These are phyloP conservation scores for Pinus taeda DNA, from an alignment of 75 land plant genomes.

Conservation along the genomic window DNA sequence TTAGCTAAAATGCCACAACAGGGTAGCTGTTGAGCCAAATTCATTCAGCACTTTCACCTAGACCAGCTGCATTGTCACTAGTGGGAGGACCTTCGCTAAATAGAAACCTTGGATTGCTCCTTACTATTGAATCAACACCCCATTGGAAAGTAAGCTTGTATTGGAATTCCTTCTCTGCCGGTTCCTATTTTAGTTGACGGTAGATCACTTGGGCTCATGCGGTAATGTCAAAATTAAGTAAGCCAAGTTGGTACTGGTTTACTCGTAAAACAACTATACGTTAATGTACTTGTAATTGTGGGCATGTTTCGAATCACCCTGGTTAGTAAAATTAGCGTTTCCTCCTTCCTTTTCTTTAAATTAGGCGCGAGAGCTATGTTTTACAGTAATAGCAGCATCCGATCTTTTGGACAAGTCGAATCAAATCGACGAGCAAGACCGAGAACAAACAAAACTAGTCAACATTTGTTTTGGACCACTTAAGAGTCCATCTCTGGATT, in stretches of 20 bases:
- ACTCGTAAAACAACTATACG: neutral
- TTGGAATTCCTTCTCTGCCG: too few relatives aligned
- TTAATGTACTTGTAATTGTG: neutral
- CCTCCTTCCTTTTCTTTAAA: neutral
- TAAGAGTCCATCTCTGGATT: neutral
- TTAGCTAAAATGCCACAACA: too few relatives aligned
- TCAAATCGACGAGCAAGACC: neutral
- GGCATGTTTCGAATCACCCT: too few relatives aligned
- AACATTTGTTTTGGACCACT: neutral
- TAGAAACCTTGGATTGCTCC: too few relatives aligned
- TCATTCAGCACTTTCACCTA: too few relatives aligned
- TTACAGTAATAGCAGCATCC: neutral
- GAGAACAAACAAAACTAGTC: neutral
- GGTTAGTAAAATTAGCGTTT: too few relatives aligned
- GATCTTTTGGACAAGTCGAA: neutral
- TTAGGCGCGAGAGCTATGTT: neutral
- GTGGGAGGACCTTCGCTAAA: too few relatives aligned
- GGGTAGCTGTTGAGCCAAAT: too few relatives aligned
- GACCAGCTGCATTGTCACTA: too few relatives aligned
- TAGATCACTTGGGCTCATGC: neutral
- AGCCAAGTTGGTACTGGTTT: neutral
- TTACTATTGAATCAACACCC: too few relatives aligned
- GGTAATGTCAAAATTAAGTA: neutral
- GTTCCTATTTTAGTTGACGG: neutral
- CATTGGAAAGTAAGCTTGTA: too few relatives aligned